Conservation (phyloP, 805 yeast genomes). For the Nakazawaea ishiwadae region DNA sequence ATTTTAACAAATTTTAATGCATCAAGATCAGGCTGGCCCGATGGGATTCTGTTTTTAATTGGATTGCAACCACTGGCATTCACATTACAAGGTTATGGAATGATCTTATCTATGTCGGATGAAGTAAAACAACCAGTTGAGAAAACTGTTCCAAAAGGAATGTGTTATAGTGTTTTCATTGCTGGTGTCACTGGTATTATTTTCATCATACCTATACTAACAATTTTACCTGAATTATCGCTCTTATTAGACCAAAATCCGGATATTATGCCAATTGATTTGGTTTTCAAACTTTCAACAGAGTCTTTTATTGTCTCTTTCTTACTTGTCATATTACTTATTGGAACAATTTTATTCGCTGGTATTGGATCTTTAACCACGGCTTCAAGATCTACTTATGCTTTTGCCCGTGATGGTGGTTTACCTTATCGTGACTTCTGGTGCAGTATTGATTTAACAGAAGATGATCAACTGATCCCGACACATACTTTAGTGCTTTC, state of each 20-base stretch:
- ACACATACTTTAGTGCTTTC: slow-evolving; percentile 64
- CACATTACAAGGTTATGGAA: slow-evolving; percentile 79
- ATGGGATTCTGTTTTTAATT: slow-evolving; percentile 63
- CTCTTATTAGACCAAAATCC: slow-evolving; percentile 54
- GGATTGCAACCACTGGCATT: slow-evolving; percentile 78
- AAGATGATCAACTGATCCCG: slow-evolving; percentile 56
- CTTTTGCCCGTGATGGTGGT: slow-evolving; percentile 81
- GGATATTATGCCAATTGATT: slow-evolving; percentile 72
- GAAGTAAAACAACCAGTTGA: slow-evolving; percentile 71
- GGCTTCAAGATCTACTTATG: slow-evolving; percentile 76
- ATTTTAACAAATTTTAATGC: slow-evolving; percentile 68
- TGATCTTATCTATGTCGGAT: slow-evolving; percentile 76
- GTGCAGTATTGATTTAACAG: slow-evolving; percentile 57
- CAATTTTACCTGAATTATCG: slow-evolving; percentile 64
- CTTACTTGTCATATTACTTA: slow-evolving; percentile 57
- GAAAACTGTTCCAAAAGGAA: slow-evolving; percentile 68
- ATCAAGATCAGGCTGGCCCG: slow-evolving; percentile 72
- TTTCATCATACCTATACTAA: slow-evolving; percentile 66
- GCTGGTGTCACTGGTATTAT: slow-evolving; percentile 67
- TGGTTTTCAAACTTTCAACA: slow-evolving; percentile 68
- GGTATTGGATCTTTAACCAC: slow-evolving; percentile 79
- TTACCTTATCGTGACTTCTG: slow-evolving; percentile 61
- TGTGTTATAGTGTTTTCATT: slow-evolving; percentile 57
- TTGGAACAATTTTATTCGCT: slow-evolving; percentile 70
- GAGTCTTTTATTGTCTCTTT: slow-evolving; percentile 65